phyloP scores from a whole-genome alignment of 2,329 filamentous ascomycete genomes.

The Acrocalymma vagum region DNA sequence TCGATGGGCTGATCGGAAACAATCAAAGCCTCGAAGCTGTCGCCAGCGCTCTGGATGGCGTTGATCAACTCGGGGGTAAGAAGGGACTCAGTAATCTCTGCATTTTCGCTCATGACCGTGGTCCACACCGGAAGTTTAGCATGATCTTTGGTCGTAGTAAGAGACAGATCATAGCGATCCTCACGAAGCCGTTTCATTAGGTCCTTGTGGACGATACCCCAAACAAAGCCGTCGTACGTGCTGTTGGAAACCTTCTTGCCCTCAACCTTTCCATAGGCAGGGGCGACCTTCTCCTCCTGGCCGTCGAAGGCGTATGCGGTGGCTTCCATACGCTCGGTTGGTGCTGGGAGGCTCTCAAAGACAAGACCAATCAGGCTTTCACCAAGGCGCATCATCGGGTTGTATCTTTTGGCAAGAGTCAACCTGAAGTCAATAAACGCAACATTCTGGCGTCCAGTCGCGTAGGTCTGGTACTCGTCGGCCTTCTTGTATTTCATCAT shows the following conservation, averaged over 20 bases:
- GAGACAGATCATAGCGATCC: constrained; percentile 91
- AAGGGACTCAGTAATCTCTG: constrained; percentile 88
- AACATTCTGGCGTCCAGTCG: constrained; percentile 89
- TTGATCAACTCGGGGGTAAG: constrained; percentile 88
- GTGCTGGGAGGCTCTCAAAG: constrained; percentile 76
- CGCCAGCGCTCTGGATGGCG: constrained; percentile 78
- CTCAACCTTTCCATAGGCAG: constrained; percentile 67
- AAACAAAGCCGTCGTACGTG: constrained; percentile 89
- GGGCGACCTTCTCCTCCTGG: constrained; percentile 81
- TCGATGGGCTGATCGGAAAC: constrained; percentile 89
- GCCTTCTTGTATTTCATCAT: constrained; percentile 86
- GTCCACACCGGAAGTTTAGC: constrained; percentile 88
- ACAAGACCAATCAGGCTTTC: constrained; percentile 79
- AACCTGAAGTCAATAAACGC: constrained; percentile 90
- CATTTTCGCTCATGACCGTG: constrained; percentile 96
- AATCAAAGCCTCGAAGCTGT: constrained; percentile 82
- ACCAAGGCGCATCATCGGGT: constrained; percentile 72
- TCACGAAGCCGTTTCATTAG: constrained; percentile 89
- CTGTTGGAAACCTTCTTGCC: constrained; percentile 70
- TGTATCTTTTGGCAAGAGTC: constrained; percentile 84
- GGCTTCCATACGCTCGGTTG: constrained; percentile 78
- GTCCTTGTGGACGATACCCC: constrained; percentile 94
- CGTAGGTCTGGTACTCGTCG: constrained; percentile 87
- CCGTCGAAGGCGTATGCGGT: constrained; percentile 90
- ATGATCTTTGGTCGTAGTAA: constrained; percentile 93